Conservation (phyloP, 1,284 basidiomycete genomes). For the Prillingera fragicola region DNA sequence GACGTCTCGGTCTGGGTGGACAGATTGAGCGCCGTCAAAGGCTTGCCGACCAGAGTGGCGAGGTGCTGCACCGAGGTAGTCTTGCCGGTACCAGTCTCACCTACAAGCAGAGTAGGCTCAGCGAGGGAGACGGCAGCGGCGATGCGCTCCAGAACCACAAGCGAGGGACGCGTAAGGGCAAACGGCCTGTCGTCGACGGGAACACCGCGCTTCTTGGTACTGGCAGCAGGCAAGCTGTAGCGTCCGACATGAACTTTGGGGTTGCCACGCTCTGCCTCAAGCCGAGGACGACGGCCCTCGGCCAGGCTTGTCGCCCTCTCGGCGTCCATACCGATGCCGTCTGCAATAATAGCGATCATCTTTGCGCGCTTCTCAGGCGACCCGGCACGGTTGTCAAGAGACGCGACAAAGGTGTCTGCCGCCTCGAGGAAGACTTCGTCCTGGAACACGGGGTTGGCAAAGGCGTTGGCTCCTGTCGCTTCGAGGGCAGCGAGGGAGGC, state of each 20-base stretch:
- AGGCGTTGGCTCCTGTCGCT: slow-evolving; percentile 49
- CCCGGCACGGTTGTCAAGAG: slow-evolving; percentile 54
- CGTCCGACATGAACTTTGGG: slow-evolving; percentile 36
- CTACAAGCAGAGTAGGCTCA: slow-evolving; percentile 88
- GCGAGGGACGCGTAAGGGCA: slow-evolving; percentile 82
- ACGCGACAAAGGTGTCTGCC: slow-evolving; percentile 84
- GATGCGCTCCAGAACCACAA: slow-evolving; percentile 74
- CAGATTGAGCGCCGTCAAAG: slow-evolving; percentile 83
- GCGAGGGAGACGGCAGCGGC: slow-evolving; percentile 64
- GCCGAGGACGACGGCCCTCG: slow-evolving; percentile 59
- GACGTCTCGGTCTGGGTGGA: slow-evolving; percentile 96
- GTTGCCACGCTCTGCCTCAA: slow-evolving; percentile 60
- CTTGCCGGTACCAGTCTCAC: slow-evolving; percentile 98
- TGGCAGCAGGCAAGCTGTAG: slow-evolving; percentile 20
- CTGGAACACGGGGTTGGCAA: slow-evolving; percentile 71
- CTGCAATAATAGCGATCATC: slow-evolving; percentile 53
- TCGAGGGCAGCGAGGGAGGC: slow-evolving; percentile 26
- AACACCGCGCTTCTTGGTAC: slow-evolving; percentile 8
- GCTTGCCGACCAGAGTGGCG: slow-evolving; percentile 69
- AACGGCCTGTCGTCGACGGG: slow-evolving; percentile 57
- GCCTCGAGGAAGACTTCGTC: slow-evolving; percentile 90
- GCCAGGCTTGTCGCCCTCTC: slow-evolving; percentile 59
- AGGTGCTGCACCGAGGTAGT: slow-evolving; percentile 89
- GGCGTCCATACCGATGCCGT: slow-evolving; percentile 60
- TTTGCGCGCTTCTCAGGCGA: slow-evolving; percentile 30